A percentile compares a stretch with the other conserved stretches of the same genome.
These are phyloP conservation scores for Francoa sonchifolia DNA, from an alignment of 441 rosid genomes.

Conservation along the genomic window DNA sequence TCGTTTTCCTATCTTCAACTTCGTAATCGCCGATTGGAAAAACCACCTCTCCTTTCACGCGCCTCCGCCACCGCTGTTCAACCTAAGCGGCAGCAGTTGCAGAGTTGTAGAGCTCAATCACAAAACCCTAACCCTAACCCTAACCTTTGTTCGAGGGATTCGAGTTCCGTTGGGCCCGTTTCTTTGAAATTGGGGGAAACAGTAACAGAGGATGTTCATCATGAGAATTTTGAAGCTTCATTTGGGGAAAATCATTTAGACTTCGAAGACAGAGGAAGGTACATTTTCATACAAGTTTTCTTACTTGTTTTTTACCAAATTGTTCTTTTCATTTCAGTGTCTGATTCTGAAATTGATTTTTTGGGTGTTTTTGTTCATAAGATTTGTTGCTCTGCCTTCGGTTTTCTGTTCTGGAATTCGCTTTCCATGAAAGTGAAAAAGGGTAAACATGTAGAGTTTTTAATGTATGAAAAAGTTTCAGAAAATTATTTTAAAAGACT, in stretches of 20 bases:
- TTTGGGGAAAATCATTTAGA: conserved; percentile 30
- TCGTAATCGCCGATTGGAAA: conserved; percentile 52
- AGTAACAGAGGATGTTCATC: conserved; percentile 9
- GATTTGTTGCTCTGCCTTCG: too few species aligned
- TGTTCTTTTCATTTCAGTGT: background rate
- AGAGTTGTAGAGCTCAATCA: too few species aligned
- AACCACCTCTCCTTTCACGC: conserved; percentile 11
- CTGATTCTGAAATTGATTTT: too few species aligned
- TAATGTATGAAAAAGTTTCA: too few species aligned
- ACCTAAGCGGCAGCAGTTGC: too few species aligned
- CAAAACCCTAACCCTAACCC: too few species aligned
- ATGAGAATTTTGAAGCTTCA: conserved; percentile 17
- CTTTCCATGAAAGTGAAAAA: too few species aligned
- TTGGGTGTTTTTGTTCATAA: too few species aligned
- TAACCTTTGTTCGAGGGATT: background rate
- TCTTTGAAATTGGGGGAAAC: conserved; percentile 5
- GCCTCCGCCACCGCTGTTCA: conserved; percentile 9
- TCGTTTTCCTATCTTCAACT: conserved; percentile 46
- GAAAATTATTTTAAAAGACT: too few species aligned
- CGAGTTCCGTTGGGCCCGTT: background rate
- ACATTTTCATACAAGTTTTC: background rate
- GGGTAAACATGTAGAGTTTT: too few species aligned
- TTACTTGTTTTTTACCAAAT: background rate
- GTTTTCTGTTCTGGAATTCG: too few species aligned
- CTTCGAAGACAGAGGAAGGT: conserved; percentile 39